These are phyloP conservation scores for Fusarium continuum DNA, from an alignment of 2,329 filamentous ascomycete species.

Conservation along the genomic window DNA sequence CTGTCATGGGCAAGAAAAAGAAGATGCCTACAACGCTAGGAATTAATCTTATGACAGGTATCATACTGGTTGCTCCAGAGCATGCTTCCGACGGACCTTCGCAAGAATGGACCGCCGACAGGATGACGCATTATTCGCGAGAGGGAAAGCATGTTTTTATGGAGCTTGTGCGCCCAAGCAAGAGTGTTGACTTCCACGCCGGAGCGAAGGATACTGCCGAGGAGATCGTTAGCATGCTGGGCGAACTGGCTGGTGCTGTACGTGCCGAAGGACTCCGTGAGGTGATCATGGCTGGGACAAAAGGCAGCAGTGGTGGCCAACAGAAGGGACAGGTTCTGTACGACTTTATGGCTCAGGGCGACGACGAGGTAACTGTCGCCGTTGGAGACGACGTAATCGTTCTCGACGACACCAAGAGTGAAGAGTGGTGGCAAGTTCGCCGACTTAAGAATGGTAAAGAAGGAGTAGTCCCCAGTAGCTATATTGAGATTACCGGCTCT, in stretches of 20 bases:
- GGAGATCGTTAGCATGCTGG: conserved; percentile 88
- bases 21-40: conserved; percentile 98
- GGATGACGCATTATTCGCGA: conserved; percentile 95
- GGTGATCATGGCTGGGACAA: conserved; percentile 81
- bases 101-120: conserved; percentile 93
- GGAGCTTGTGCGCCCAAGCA: conserved; percentile 90
- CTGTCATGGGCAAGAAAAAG: conserved; percentile 95
- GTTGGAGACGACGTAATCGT: conserved; percentile 91
- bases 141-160: conserved; percentile 98
- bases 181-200: conserved; percentile 95
- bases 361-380: conserved; percentile 93
- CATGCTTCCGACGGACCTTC: conserved; percentile 82
- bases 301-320: conserved; percentile 52
- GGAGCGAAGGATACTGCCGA: conserved; percentile 96
- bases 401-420: conserved; percentile 88
- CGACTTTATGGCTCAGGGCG: conserved; percentile 95
- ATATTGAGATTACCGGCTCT: conserved; percentile 85
- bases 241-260: conserved; percentile 87
- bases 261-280: conserved; percentile 86
- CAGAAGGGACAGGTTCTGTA: conserved; percentile 91
- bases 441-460: conserved; percentile 91
- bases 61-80: conserved; percentile 91
- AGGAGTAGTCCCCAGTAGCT: conserved; percentile 95
- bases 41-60: conserved; percentile 88
- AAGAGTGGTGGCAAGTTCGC: conserved; percentile 98